These are phyloP conservation scores for Paramecium tetraurelia DNA, from an alignment of 73 alveolate species.

Conservation along the genomic window DNA sequence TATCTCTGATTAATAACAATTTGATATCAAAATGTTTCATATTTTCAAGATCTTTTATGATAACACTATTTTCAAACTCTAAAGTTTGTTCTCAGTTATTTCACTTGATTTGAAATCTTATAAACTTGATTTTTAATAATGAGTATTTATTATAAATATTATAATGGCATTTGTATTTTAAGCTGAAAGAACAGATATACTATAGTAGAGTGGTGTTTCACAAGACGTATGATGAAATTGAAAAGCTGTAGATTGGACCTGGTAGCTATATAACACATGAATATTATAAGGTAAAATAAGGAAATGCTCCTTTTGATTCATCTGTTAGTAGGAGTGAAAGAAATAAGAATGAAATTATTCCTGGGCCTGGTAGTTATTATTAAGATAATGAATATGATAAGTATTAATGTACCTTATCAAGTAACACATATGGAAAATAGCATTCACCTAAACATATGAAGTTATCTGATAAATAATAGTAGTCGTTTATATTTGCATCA, in stretches of 20 bases:
- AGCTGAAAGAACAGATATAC: background rate
- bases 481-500: background rate
- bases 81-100: too few relatives aligned
- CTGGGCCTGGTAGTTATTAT: constrained; percentile 34
- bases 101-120: too few relatives aligned
- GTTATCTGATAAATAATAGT: background rate
- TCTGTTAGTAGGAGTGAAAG: background rate
- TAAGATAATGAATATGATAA: background rate
- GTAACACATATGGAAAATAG: background rate
- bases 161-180: background rate
- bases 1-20: too few relatives aligned
- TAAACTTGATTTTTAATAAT: background rate
- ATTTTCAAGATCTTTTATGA: too few relatives aligned
- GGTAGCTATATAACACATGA: background rate
- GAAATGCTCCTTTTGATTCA: background rate
- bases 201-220: background rate
- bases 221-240: background rate
- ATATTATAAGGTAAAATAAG: background rate
- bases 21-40: too few relatives aligned
- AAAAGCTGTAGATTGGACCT: constrained; percentile 33
- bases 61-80: too few relatives aligned
- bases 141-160: background rate
- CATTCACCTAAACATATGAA: background rate
- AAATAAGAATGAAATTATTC: background rate
- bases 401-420: background rate